Conservation (phyloP, 352 stramenopile genomes). For the Phytophthora tentaculata region DNA sequence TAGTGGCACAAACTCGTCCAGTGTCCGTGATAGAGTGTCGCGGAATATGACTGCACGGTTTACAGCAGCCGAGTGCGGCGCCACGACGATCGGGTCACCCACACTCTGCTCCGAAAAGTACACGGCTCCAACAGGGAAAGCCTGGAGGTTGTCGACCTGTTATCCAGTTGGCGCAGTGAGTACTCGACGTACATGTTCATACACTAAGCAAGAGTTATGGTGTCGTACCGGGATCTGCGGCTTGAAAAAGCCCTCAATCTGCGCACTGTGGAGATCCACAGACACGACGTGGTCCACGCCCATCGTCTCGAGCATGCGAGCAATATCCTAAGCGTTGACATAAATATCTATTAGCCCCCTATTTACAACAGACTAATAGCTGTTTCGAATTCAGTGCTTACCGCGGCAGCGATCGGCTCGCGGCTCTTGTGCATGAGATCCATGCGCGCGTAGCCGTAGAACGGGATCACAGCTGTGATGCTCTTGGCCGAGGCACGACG, state of each 20-base stretch:
- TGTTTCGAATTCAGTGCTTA: conserved; percentile 16
- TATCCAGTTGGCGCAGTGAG: conserved; percentile 1
- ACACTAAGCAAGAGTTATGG: neutral
- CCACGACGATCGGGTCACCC: conserved; percentile 76
- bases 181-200: neutral
- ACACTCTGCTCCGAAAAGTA: conserved; percentile 87
- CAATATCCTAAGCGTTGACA: conserved; percentile 62
- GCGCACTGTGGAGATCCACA: conserved; percentile 87
- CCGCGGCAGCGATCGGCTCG: conserved; percentile 80
- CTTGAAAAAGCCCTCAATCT: conserved; percentile 91
- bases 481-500: conserved; percentile 84
- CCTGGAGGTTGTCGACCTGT: conserved; percentile 85
- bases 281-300: conserved; percentile 90
- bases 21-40: conserved; percentile 79
- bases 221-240: conserved; percentile 70
- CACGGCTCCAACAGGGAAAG: conserved; percentile 84
- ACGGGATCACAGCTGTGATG: conserved; percentile 89
- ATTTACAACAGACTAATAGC: no score
- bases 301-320: conserved; percentile 91
- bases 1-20: conserved; percentile 79
- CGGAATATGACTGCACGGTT: conserved; percentile 81
- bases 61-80: conserved; percentile 83
- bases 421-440: conserved; percentile 87
- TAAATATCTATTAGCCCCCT: no score
- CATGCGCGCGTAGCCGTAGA: conserved; percentile 88